Conservation (phyloP, 2,329 filamentous ascomycete genomes). For the Apiospora koreana region DNA sequence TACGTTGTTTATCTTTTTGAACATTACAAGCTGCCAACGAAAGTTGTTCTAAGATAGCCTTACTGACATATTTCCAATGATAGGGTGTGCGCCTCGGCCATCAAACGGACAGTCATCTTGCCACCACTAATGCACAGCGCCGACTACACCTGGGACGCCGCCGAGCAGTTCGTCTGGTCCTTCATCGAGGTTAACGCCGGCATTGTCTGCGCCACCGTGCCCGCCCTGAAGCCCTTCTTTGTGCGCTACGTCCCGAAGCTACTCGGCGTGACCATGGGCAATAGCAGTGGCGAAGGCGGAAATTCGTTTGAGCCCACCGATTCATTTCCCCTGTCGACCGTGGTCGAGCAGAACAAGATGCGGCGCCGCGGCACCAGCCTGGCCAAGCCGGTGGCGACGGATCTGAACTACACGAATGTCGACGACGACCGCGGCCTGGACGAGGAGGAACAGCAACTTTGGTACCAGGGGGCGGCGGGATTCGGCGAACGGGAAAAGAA, state of each 20-base stretch:
- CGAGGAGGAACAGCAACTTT: constrained; percentile 1
- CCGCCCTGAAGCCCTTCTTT: constrained; percentile 14
- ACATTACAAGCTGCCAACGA: no score
- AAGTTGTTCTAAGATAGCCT: no score
- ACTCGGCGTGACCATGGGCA: background rate
- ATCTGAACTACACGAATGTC: background rate
- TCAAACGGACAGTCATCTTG: background rate
- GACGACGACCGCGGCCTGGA: constrained; percentile 17
- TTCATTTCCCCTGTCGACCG: constrained; percentile 7
- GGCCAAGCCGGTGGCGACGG: background rate
- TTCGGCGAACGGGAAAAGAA: background rate
- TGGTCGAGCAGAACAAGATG: constrained; percentile 15
- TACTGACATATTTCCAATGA: no score
- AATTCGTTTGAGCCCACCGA: background rate
- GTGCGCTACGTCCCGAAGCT: constrained; percentile 5
- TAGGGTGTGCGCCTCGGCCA: constrained; percentile 10
- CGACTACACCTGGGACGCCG: constrained; percentile 9
- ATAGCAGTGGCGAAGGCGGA: background rate
- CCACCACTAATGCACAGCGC: background rate
- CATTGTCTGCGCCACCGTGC: constrained; percentile 15
- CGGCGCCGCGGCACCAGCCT: constrained; percentile 15
- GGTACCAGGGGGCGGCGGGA: background rate
- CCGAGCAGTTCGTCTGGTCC: background rate
- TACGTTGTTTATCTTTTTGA: no score
- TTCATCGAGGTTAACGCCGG: constrained; percentile 11